Evolutionary conservation across 805 yeast genomes (phyloP), one percentile per base, ranked within the genome.

Genomic region (Candida maltosa): DNA sequence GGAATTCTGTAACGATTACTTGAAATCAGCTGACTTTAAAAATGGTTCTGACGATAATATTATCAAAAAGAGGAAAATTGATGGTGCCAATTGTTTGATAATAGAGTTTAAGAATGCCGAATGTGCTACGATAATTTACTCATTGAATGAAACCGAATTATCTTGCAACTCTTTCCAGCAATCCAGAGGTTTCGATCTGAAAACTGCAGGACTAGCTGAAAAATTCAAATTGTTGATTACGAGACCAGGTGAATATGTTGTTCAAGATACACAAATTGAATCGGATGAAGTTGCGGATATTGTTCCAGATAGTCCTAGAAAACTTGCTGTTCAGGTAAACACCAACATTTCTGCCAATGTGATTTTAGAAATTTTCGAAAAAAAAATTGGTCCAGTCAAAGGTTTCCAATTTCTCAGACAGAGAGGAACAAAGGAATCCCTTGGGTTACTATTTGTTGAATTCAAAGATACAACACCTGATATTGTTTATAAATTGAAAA

Each of bases 371-470:
- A 57, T 62, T 7, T 51, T 81, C 8, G 49, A 46, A 16, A 58
- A 62, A 3, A n/a, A n/a, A n/a, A 61, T 70, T 36, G 75, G 74
- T 1, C 53, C 55, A 10, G 44, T 80, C 1, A 51, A 54, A 16
- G 56, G 62, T 0, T 59, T 78, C 26, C 64, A 67, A 26, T 45
- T 76, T 14, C 45, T 78, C 11, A 52, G 67, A 10, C 79, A 76
- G 40, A 63, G 65, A 27, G 64, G 70, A 5, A 61, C 78, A 3
- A 70, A 68, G 31, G 69, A 65, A n/a, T 68, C 79, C 1, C 59
- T 66, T 40, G 87, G 87, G 1, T 51, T 77, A 16, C 82, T 76
- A 2, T 80, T 80, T 58, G 73, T 72, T 21, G 78, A 76, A 38
- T 62, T 49, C 35, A 46, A 39, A 31, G 29, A 54, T 14, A 34